A percentile compares a stretch with the other conserved stretches of the same genome.
phyloP scores from a whole-genome alignment of 176 grass and related monocot genomes.

The maize (Zea mays) region DNA sequence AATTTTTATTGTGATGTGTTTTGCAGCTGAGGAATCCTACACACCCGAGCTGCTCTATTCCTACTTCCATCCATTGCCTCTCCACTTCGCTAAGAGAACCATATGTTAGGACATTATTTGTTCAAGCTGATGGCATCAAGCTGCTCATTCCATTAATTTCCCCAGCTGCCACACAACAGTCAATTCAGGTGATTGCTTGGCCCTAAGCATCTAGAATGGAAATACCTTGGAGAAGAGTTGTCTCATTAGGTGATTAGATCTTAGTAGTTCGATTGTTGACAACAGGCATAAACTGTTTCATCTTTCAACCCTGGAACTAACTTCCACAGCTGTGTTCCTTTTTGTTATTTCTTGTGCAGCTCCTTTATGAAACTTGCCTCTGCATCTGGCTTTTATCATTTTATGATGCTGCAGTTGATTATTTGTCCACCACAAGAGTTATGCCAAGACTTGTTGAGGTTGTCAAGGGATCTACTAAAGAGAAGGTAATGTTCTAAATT shows the following conservation, averaged over 20 bases:
- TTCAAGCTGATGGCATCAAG: constrained; percentile 80
- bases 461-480: constrained; percentile 94
- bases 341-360: constrained; percentile 52
- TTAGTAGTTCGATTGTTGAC: background rate
- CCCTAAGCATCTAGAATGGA: constrained; percentile 27
- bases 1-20: constrained; percentile 37
- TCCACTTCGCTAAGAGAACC: constrained; percentile 64
- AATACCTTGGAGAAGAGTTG: constrained; percentile 21
- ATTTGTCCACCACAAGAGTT: constrained; percentile 85
- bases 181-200: constrained; percentile 71
- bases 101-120: constrained; percentile 77
- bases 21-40: constrained; percentile 83
- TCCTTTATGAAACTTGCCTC: constrained; percentile 95
- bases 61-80: constrained; percentile 66
- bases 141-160: constrained; percentile 83
- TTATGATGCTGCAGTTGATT: constrained; percentile 81
- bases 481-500: constrained; percentile 61
- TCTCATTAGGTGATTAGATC: constrained; percentile 14
- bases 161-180: constrained; percentile 88
- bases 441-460: constrained; percentile 88
- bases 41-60: constrained; percentile 70
- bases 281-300: constrained; percentile 4
- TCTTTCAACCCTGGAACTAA: constrained; percentile 24
- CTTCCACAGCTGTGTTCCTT: constrained; percentile 30
- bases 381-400: constrained; percentile 96